Conservation (phyloP, 2,329 filamentous ascomycete species). For the Acrodontium crateriforme region DNA sequence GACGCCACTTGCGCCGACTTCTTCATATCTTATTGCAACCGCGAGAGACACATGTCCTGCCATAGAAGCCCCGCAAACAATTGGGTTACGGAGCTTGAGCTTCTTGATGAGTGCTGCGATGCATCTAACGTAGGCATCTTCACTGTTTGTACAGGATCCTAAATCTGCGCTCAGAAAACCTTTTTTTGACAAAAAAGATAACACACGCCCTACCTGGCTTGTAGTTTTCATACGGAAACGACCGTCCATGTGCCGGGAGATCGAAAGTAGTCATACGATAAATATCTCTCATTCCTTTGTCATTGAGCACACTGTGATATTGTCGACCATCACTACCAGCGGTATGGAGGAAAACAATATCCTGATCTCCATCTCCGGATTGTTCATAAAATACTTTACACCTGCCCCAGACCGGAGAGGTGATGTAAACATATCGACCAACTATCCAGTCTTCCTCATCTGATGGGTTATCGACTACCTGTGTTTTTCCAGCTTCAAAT, state of each 20-base stretch:
- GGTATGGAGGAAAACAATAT: conserved; percentile 26
- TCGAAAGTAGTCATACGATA: conserved; percentile 39
- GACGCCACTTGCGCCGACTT: conserved; percentile 32
- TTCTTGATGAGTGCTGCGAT: conserved; percentile 30
- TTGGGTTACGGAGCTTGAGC: conserved; percentile 29
- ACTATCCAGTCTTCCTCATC: conserved; percentile 31
- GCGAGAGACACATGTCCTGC: conserved; percentile 35
- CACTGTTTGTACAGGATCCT: too few relatives aligned
- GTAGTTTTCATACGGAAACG: conserved; percentile 31
- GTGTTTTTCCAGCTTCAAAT: conserved; percentile 31
- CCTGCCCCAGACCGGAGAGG: conserved; percentile 32
- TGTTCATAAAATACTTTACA: conserved; percentile 38
- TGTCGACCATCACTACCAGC: conserved; percentile 34
- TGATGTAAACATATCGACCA: conserved; percentile 35
- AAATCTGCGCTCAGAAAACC: not conserved
- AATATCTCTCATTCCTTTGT: conserved; percentile 31
- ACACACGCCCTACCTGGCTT: conserved; percentile 13
- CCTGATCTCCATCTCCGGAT: conserved; percentile 32
- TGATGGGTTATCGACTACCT: conserved; percentile 26
- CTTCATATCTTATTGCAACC: conserved; percentile 30
- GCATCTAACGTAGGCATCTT: conserved; percentile 32
- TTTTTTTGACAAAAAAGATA: not conserved
- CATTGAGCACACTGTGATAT: conserved; percentile 40
- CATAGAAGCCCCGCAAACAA: conserved; percentile 36
- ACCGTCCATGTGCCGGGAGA: conserved; percentile 35